Evolutionary conservation across 768 basidiomycete genomes (phyloP).

Genomic region (Tephrocybe sp.): DNA sequence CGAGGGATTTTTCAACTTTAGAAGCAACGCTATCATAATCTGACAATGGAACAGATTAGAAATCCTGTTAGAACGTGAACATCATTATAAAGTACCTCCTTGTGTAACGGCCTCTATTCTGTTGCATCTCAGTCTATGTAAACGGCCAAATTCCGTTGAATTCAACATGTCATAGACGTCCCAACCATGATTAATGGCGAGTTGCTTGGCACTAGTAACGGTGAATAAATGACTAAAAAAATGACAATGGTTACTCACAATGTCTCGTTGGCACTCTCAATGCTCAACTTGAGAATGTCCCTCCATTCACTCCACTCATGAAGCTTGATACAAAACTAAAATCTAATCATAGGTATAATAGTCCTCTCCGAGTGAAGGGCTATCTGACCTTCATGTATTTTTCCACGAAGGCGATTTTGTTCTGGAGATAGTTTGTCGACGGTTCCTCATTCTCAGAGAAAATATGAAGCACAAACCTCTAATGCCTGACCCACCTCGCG

Average conservation of each 20-base stretch:
- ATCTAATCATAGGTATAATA: not conserved
- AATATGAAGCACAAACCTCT: conserved; percentile 1
- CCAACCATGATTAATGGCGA: conserved; percentile 43
- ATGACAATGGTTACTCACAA: conserved; percentile 15
- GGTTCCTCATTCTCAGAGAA: not conserved
- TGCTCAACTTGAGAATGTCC: not conserved
- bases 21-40: conserved; percentile 27
- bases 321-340: conserved; percentile 14
- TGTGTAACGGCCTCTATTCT: conserved; percentile 35
- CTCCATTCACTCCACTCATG: conserved; percentile 9
- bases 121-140: conserved; percentile 34
- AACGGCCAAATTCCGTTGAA: conserved; percentile 33
- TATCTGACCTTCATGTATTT: conserved; percentile 15
- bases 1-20: conserved; percentile 24
- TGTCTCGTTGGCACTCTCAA: conserved; percentile 11
- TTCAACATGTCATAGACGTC: conserved; percentile 36
- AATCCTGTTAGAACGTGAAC: not conserved
- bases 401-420: conserved; percentile 3
- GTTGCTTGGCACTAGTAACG: conserved; percentile 27
- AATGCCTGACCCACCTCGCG: conserved; percentile 6
- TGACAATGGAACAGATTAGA: conserved; percentile 11
- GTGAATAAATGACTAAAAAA: not conserved
- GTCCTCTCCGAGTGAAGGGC: not conserved
- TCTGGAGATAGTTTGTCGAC: conserved; percentile 1
- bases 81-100: conserved; percentile 27